These are phyloP conservation scores for Phytophthora ramorum DNA, from an alignment of 352 stramenopile genomes.

Conservation along the genomic window DNA sequence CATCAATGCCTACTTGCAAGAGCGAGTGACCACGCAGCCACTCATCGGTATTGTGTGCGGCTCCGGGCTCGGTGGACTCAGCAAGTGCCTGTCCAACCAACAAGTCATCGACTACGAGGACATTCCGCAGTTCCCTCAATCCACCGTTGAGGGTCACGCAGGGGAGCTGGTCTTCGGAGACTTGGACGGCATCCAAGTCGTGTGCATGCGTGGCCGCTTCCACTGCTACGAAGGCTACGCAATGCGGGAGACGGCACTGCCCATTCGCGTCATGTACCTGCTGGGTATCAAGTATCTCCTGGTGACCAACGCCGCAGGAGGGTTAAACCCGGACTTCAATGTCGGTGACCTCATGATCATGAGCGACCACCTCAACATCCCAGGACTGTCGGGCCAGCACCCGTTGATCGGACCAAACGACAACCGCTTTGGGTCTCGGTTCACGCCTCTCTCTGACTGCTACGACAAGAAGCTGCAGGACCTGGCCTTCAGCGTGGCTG, in stretches of 20 bases:
- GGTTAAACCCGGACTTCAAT: slow-evolving; percentile 91
- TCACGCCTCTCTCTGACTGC: slow-evolving; percentile 92
- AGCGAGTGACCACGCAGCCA: slow-evolving; percentile 45
- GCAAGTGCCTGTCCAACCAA: slow-evolving; percentile 84
- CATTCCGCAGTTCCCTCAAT: slow-evolving; percentile 92
- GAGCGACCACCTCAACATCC: slow-evolving; percentile 95
- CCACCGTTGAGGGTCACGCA: slow-evolving; percentile 92
- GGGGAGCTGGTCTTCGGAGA: slow-evolving; percentile 94
- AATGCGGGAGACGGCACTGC: slow-evolving; percentile 92
- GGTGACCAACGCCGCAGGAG: slow-evolving; percentile 96
- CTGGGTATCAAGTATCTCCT: slow-evolving; percentile 94
- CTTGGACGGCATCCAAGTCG: slow-evolving; percentile 73
- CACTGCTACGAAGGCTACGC: slow-evolving; percentile 97
- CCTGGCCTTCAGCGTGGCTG: slow-evolving; percentile 76
- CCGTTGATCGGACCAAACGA: slow-evolving; percentile 94
- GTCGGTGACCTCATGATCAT: slow-evolving; percentile 96
- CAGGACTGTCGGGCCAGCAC: slow-evolving; percentile 90
- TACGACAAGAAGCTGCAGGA: slow-evolving; percentile 89
- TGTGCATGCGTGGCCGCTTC: slow-evolving; percentile 95
- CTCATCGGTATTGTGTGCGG: slow-evolving; percentile 92
- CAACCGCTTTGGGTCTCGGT: slow-evolving; percentile 91
- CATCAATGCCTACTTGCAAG: slow-evolving; percentile 65
- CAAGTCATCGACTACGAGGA: slow-evolving; percentile 91
- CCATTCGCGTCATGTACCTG: slow-evolving; percentile 94
- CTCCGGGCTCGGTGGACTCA: slow-evolving; percentile 93